Evolutionary conservation across 1,139 yeast species (phyloP).

Genomic region (Suhomyces bokatorum): DNA sequence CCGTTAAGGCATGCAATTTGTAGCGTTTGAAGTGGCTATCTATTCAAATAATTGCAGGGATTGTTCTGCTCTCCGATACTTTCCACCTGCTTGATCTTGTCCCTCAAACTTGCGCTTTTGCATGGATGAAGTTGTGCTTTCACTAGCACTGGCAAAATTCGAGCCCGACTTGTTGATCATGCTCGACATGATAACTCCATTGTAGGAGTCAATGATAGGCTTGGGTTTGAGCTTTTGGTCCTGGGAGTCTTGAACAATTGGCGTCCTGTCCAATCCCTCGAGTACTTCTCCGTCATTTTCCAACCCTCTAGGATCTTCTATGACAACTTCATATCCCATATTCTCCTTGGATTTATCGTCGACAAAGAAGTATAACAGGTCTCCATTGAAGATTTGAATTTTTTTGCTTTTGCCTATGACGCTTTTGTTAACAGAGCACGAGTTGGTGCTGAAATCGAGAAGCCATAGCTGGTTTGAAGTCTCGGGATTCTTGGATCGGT

Average conservation of each 20-base stretch:
- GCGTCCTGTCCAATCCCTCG: slow-evolving; percentile 13
- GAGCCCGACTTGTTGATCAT: slow-evolving; percentile 7
- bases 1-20: no score
- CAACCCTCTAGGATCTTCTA: slow-evolving; percentile 57
- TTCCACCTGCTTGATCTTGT: neutral
- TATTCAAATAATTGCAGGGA: neutral
- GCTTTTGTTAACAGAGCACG: slow-evolving; percentile 66
- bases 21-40: neutral
- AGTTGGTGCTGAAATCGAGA: slow-evolving; percentile 76
- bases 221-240: slow-evolving; percentile 34
- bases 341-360: slow-evolving; percentile 54
- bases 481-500: slow-evolving; percentile 26
- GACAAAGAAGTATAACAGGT: slow-evolving; percentile 61
- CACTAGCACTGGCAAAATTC: slow-evolving; percentile 26
- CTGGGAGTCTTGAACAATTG: slow-evolving; percentile 28
- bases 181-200: slow-evolving; percentile 7
- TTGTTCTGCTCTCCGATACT: neutral
- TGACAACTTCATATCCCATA: slow-evolving; percentile 50
- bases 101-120: slow-evolving; percentile 21
- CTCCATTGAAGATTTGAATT: slow-evolving; percentile 61
- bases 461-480: slow-evolving; percentile 62
- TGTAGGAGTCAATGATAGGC: slow-evolving; percentile 22
- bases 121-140: slow-evolving; percentile 23
- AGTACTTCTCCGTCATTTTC: slow-evolving; percentile 41
- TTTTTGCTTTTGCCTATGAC: slow-evolving; percentile 65